A percentile compares a stretch with the other conserved stretches of the same genome.
Evolutionary conservation across 306 rosid genomes (phyloP).

Genomic region (Erythrophleum fordii): DNA sequence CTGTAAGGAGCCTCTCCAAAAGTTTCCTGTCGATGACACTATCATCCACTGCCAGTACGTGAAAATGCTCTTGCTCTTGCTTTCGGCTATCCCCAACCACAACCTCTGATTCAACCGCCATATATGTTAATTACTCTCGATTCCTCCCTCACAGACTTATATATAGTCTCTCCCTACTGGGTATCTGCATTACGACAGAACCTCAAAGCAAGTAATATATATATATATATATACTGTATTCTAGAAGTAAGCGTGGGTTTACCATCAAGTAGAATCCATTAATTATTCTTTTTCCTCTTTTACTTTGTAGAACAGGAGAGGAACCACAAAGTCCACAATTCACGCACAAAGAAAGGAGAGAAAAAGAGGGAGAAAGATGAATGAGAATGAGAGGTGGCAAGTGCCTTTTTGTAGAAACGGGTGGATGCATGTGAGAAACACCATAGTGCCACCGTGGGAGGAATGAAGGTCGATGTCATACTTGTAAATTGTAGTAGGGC

Average conservation of each 20-base stretch:
- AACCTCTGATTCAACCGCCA: slow-evolving; percentile 47
- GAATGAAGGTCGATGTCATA: background rate
- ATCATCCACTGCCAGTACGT: slow-evolving; percentile 76
- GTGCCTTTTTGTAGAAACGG: slow-evolving; percentile 17
- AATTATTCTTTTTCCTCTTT: background rate
- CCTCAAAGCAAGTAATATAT: background rate
- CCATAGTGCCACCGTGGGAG: background rate
- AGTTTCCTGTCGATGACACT: slow-evolving; percentile 64
- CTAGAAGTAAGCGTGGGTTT: too few species aligned
- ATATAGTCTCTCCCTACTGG: background rate
- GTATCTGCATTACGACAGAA: background rate
- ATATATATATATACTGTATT: background rate
- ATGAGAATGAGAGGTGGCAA: slow-evolving; percentile 15
- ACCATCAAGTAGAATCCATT: background rate
- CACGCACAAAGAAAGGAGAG: background rate
- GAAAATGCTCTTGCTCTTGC: slow-evolving; percentile 51
- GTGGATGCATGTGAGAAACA: background rate
- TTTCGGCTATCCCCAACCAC: slow-evolving; percentile 22
- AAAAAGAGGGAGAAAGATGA: slow-evolving; percentile 26
- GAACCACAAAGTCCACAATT: background rate
- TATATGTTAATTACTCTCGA: background rate
- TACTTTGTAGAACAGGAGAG: background rate
- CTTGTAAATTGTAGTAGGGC: background rate
- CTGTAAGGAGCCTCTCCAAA: slow-evolving; percentile 61
- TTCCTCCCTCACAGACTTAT: background rate